These are phyloP conservation scores for Beauveria rudraprayagi DNA, from an alignment of 2,329 filamentous ascomycete species.

Conservation along the genomic window DNA sequence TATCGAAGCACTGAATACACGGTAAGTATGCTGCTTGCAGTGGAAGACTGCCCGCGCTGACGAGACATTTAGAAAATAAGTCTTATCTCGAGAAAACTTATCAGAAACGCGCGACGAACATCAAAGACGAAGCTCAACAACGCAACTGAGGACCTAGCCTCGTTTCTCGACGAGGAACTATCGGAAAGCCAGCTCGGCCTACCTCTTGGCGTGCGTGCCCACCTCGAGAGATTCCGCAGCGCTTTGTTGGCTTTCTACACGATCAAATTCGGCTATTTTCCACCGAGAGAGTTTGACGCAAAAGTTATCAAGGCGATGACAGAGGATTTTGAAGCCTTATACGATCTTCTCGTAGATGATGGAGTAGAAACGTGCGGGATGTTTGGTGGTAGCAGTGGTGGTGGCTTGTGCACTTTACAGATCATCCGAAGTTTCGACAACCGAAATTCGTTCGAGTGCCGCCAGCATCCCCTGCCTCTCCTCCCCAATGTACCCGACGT, in stretches of 20 bases:
- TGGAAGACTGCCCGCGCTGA: not conserved
- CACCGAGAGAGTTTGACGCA: conserved; percentile 54
- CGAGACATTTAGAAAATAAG: conserved; percentile 34
- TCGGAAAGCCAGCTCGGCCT: conserved; percentile 60
- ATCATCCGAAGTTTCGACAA: conserved; percentile 59
- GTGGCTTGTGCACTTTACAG: conserved; percentile 63
- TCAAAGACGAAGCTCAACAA: conserved; percentile 55
- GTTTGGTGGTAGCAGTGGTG: conserved; percentile 48
- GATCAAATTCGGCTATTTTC: conserved; percentile 62
- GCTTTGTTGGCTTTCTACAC: conserved; percentile 62
- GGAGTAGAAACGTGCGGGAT: conserved; percentile 40
- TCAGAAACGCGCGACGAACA: conserved; percentile 54
- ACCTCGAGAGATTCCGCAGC: conserved; percentile 64
- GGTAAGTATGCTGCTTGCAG: conserved; percentile 31
- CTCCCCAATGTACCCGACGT: conserved; percentile 37
- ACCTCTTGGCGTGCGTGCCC: conserved; percentile 49
- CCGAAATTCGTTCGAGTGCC: conserved; percentile 48
- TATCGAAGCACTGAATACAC: conserved; percentile 50
- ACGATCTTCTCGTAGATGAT: conserved; percentile 62
- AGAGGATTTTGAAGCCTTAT: conserved; percentile 62
- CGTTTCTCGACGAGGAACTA: conserved; percentile 64
- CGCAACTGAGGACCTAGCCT: conserved; percentile 51
- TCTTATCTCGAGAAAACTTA: conserved; percentile 52
- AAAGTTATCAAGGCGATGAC: conserved; percentile 53
- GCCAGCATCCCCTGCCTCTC: conserved; percentile 59